Percentiles rank a stretch among this genome's conserved stretches.
These are phyloP conservation scores for Raffaelea albimanens DNA, from an alignment of 2,329 filamentous ascomycete species.

Conservation along the genomic window DNA sequence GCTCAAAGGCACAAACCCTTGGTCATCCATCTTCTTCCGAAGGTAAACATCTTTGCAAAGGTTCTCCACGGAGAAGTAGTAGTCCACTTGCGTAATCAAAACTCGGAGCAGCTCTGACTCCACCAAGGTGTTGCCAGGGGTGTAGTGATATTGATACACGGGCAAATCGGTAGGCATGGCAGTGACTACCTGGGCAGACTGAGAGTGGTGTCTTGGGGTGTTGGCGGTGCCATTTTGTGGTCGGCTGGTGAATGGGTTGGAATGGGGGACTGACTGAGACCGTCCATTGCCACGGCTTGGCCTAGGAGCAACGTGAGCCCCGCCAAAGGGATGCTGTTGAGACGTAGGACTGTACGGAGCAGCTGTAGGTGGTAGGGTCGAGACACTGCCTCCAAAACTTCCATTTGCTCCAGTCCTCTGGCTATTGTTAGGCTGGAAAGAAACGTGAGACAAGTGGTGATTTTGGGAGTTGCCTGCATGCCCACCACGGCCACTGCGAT, in stretches of 20 bases:
- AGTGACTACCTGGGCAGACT: constrained; percentile 7
- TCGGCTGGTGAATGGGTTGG: constrained; percentile 1
- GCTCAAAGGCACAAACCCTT: constrained; percentile 77
- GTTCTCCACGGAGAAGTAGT: constrained; percentile 96
- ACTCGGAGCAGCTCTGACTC: constrained; percentile 23
- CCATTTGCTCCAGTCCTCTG: constrained; percentile 18
- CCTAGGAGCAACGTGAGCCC: constrained; percentile 8
- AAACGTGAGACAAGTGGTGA: constrained; percentile 21
- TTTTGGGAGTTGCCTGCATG: constrained; percentile 26
- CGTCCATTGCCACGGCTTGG: constrained; percentile 3
- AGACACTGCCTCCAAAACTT: constrained; percentile 21
- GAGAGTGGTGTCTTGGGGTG: constrained; percentile 18
- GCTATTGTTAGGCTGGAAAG: constrained; percentile 25
- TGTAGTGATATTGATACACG: constrained; percentile 4
- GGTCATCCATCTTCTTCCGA: constrained; percentile 85
- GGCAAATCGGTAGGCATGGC: constrained; percentile 8
- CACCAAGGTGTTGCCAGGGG: constrained; percentile 3
- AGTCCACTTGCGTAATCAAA: constrained; percentile 57
- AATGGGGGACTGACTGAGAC: constrained; percentile 7
- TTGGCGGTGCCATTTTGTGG: constrained; percentile 11
- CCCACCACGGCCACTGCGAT: constrained; percentile 34
- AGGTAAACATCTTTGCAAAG: constrained; percentile 87
- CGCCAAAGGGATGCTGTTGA: constrained; percentile 28
- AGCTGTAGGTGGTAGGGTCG: constrained; percentile 9
- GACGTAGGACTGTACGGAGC: constrained; percentile 35